These are phyloP conservation scores for Orbilia brochopaga DNA, from an alignment of 2,329 filamentous ascomycete genomes.

Conservation along the genomic window DNA sequence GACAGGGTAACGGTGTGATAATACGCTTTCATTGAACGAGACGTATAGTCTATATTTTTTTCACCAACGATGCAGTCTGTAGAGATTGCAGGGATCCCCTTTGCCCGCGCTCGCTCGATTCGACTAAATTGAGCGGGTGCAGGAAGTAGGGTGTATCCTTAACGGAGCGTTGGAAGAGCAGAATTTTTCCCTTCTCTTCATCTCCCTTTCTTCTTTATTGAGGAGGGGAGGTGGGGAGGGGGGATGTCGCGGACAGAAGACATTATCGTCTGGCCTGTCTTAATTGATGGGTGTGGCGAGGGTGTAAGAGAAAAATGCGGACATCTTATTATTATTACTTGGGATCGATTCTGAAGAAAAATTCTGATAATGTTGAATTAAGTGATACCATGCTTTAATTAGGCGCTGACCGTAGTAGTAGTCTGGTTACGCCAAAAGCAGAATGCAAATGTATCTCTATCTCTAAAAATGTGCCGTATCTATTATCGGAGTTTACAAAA, in stretches of 20 bases:
- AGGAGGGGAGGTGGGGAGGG: conserved; percentile 5
- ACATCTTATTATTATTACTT: conserved; percentile 21
- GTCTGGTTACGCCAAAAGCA: no score
- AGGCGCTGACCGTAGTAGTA: no score
- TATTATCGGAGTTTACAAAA: neutral
- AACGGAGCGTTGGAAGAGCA: conserved; percentile 83
- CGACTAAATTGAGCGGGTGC: conserved; percentile 3
- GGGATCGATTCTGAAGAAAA: neutral
- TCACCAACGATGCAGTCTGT: conserved; percentile 75
- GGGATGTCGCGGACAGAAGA: conserved; percentile 48
- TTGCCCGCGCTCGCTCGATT: conserved; percentile 59
- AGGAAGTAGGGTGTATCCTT: conserved; percentile 69
- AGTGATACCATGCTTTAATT: neutral
- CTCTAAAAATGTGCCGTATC: no score
- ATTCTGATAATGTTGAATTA: neutral
- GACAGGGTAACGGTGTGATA: no score
- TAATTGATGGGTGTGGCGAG: conserved; percentile 50
- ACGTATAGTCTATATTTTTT: conserved; percentile 11
- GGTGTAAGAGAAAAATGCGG: conserved; percentile 57
- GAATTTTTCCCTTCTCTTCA: conserved; percentile 55
- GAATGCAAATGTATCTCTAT: no score
- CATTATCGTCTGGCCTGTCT: conserved; percentile 43
- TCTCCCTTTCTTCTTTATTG: conserved; percentile 43
- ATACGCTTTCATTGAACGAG: no score
- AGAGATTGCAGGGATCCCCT: conserved; percentile 74